Conservation (phyloP, 164 flowering plant species). For the Chimonanthus praecox region DNA sequence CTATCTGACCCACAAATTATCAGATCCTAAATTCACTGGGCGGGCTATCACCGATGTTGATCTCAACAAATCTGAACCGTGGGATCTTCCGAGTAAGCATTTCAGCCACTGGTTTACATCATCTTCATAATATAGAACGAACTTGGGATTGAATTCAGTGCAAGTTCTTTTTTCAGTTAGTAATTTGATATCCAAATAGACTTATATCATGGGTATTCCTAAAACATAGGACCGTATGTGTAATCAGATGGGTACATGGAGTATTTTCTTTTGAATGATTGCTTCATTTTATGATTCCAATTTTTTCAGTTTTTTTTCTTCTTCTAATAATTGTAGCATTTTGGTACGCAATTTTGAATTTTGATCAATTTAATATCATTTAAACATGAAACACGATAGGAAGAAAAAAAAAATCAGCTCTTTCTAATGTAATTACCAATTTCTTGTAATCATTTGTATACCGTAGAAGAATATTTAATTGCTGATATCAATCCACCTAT, state of each 20-base stretch:
- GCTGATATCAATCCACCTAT: no score
- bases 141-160: background rate
- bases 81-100: conserved; percentile 82
- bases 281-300: background rate
- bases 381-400: background rate
- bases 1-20: conserved; percentile 61
- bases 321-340: background rate
- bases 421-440: background rate
- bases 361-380: no score
- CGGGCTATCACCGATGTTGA: conserved; percentile 72
- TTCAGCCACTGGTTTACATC: background rate
- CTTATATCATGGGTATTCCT: no score
- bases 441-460: no score
- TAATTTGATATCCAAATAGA: no score
- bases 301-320: no score
- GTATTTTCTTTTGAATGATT: background rate
- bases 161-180: background rate
- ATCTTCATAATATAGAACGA: background rate
- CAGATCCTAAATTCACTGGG: conserved; percentile 62
- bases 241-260: no score
- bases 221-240: no score
- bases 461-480: no score
- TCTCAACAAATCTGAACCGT: conserved; percentile 87
- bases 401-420: background rate
- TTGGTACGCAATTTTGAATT: background rate